Evolutionary conservation across 2,329 filamentous ascomycete genomes (phyloP).

Genomic region (Dothiorella sarmentorum): DNA sequence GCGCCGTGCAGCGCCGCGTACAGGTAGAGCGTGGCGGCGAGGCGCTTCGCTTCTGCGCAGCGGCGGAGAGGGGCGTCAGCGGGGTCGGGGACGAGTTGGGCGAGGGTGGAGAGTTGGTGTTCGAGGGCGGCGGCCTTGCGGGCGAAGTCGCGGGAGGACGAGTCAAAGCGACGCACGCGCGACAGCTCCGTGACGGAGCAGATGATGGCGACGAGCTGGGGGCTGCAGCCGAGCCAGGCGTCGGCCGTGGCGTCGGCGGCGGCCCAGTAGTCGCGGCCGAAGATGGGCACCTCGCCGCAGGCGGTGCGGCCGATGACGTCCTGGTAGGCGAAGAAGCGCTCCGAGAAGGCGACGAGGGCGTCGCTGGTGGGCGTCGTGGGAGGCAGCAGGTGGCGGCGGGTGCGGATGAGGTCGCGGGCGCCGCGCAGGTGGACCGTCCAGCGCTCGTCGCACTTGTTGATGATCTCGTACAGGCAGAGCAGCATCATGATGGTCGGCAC

Average conservation of each 20-base stretch:
- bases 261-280: conserved; percentile 48
- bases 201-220: conserved; percentile 45
- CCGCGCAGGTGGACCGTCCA: conserved; percentile 50
- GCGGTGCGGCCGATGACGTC: conserved; percentile 52
- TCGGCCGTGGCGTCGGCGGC: conserved; percentile 39
- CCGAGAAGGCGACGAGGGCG: conserved; percentile 35
- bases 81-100: conserved; percentile 32
- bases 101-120: conserved; percentile 31
- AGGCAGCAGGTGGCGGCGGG: conserved; percentile 28
- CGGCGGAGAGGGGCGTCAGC: conserved; percentile 34
- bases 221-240: conserved; percentile 50
- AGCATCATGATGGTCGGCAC: conserved; percentile 45
- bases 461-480: conserved; percentile 46
- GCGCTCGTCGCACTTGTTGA: conserved; percentile 39
- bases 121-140: conserved; percentile 36
- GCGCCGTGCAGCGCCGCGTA: conserved; percentile 46
- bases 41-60: conserved; percentile 43
- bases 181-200: conserved; percentile 47
- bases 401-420: conserved; percentile 46
- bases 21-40: conserved; percentile 46
- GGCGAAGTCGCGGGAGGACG: conserved; percentile 25
- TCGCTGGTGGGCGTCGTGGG: conserved; percentile 22
- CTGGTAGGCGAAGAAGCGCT: conserved; percentile 51
- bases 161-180: conserved; percentile 21
- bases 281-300: conserved; percentile 47